Percentiles rank a stretch among this genome's conserved stretches.
phyloP scores from a whole-genome alignment of 2,329 filamentous ascomycete species.

The Canariomyces notabilis region DNA sequence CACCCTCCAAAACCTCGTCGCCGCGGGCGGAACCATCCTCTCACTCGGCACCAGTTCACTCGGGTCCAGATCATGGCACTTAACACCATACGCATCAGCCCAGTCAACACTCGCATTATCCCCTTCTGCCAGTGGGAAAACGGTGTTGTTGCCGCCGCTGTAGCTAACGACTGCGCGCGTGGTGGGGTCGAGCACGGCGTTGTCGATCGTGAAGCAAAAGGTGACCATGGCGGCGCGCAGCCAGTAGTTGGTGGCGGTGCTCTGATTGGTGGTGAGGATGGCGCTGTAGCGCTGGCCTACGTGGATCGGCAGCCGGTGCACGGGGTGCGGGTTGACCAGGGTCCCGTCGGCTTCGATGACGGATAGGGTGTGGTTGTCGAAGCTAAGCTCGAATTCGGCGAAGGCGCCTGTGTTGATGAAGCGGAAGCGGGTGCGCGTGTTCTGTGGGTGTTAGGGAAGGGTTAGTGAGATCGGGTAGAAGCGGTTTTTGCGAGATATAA shows the following conservation, averaged over 20 bases:
- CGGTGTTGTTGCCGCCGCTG: constrained; percentile 18
- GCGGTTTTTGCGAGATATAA: too few species aligned
- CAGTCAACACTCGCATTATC: not conserved
- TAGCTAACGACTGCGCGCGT: constrained; percentile 13
- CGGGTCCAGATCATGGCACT: not conserved
- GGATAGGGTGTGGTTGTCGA: constrained; percentile 35
- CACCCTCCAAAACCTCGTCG: not conserved
- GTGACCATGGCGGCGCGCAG: constrained; percentile 33
- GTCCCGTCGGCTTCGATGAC: constrained; percentile 38
- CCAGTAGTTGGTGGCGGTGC: constrained; percentile 29
- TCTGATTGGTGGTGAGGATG: constrained; percentile 31
- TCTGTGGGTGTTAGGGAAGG: not conserved
- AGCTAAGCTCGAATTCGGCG: constrained; percentile 35
- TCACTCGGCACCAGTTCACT: constrained; percentile 31
- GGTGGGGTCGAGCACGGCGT: not conserved
- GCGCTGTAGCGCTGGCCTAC: constrained; percentile 37
- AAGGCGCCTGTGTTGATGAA: constrained; percentile 26
- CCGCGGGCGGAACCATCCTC: not conserved
- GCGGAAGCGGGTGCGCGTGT: not conserved
- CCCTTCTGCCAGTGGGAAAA: not conserved
- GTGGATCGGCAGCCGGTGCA: constrained; percentile 34
- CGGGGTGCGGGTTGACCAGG: constrained; percentile 32
- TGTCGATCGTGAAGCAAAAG: constrained; percentile 27
- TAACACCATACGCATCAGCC: not conserved
- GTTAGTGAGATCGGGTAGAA: not conserved